Conservation (phyloP, 805 yeast species). For the Zygotorulaspora chibaensis region DNA sequence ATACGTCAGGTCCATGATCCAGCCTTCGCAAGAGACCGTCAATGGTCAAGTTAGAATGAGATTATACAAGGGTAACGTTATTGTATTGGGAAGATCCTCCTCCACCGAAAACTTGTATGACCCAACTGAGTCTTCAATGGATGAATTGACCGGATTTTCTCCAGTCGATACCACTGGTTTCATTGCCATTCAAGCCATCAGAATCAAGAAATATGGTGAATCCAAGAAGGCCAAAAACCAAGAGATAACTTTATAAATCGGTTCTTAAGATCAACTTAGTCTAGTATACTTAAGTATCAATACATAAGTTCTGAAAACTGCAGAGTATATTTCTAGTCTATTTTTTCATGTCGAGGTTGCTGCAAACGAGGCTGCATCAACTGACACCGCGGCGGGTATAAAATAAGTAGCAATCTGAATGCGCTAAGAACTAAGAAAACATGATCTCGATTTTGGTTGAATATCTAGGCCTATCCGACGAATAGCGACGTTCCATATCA, state of each 20-base stretch:
- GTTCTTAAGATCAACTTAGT: not conserved
- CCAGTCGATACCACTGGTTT: constrained; percentile 97
- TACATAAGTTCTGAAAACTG: not conserved
- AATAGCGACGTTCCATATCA: not conserved
- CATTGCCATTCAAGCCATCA: constrained; percentile 96
- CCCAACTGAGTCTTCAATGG: constrained; percentile 98
- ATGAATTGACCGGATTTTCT: constrained; percentile 95
- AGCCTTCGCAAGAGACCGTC: constrained; percentile 90
- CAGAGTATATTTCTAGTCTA: not conserved
- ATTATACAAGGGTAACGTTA: constrained; percentile 84
- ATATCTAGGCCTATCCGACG: not conserved
- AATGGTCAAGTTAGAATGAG: constrained; percentile 95
- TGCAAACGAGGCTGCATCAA: constrained; percentile 5
- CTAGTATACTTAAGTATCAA: not conserved
- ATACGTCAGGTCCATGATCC: constrained; percentile 87
- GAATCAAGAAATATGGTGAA: constrained; percentile 97
- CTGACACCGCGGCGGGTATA: constrained; percentile 7
- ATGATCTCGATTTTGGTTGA: too few relatives aligned
- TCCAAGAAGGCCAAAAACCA: constrained; percentile 79
- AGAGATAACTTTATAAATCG: constrained; percentile 34
- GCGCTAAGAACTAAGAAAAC: not conserved
- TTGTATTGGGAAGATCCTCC: constrained; percentile 88
- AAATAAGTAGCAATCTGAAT: not conserved
- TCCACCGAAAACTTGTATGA: constrained; percentile 95
- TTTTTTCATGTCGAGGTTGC: not conserved